These are phyloP conservation scores for Begonia peltatifolia DNA, from an alignment of 306 rosid species.

Conservation along the genomic window DNA sequence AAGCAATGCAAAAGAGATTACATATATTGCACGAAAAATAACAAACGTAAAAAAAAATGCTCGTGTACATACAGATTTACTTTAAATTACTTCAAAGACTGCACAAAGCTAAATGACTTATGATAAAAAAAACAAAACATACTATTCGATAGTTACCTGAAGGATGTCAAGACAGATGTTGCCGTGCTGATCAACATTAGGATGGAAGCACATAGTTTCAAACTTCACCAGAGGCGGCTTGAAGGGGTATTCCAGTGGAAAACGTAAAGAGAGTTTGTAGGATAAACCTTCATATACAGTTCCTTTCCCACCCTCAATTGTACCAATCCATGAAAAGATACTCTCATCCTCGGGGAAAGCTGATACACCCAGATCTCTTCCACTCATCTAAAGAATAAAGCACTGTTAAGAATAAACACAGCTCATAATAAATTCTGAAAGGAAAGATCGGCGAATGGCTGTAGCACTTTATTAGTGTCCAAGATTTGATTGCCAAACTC, in stretches of 20 bases:
- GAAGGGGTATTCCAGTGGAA: constrained; percentile 86
- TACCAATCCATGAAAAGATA: constrained; percentile 89
- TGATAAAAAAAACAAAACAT: too few species aligned
- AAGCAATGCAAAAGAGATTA: constrained; percentile 1
- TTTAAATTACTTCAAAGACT: too few species aligned
- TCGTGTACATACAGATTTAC: too few species aligned
- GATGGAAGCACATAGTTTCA: constrained; percentile 92
- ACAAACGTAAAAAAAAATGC: not conserved
- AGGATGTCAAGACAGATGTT: constrained; percentile 96
- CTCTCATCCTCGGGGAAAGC: constrained; percentile 89
- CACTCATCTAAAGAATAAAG: constrained; percentile 55
- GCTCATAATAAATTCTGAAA: not conserved
- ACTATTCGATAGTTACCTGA: constrained; percentile 41
- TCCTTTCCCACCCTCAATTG: constrained; percentile 94
- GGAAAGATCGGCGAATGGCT: not conserved
- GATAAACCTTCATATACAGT: constrained; percentile 81
- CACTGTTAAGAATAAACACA: not conserved
- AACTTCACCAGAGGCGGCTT: constrained; percentile 92
- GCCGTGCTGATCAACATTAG: constrained; percentile 93
- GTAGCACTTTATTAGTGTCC: too few species aligned
- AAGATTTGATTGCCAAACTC: too few species aligned
- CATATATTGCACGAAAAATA: not conserved
- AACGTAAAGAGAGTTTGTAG: constrained; percentile 76
- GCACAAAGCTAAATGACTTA: too few species aligned
- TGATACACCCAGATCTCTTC: constrained; percentile 88